phyloP scores from a whole-genome alignment of 257 asterid species.

The Rauvolfia tetraphylla region DNA sequence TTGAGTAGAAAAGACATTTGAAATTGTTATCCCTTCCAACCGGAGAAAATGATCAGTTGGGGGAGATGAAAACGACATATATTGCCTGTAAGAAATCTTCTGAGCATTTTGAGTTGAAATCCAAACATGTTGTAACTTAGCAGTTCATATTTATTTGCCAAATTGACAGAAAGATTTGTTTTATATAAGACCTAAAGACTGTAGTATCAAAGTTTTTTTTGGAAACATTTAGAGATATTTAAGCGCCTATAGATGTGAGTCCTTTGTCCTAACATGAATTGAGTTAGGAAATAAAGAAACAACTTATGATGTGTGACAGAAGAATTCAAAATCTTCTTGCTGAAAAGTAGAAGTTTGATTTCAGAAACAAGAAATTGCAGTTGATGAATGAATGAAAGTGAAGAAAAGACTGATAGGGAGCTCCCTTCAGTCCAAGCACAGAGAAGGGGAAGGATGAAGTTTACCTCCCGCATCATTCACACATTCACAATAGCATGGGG shows the following conservation, averaged over 20 bases:
- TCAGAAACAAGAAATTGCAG: background rate
- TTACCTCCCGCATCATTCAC: constrained; percentile 78
- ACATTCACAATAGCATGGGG: constrained; percentile 41
- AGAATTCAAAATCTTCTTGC: background rate
- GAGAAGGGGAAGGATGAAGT: constrained; percentile 49
- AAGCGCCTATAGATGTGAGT: too few relatives aligned
- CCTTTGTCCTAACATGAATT: background rate
- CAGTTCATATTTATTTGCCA: background rate
- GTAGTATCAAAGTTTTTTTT: background rate
- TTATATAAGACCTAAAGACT: too few relatives aligned
- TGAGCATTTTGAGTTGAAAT: background rate
- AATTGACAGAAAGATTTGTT: too few relatives aligned
- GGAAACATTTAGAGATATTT: too few relatives aligned
- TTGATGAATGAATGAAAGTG: background rate
- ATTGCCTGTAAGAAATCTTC: background rate
- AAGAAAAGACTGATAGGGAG: constrained; percentile 45
- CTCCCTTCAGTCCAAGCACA: constrained; percentile 87
- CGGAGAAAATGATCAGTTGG: background rate
- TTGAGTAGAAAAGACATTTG: background rate
- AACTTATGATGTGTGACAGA: background rate
- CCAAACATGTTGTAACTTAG: background rate
- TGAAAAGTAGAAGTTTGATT: background rate
- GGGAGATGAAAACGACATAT: background rate
- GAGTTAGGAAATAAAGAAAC: background rate
- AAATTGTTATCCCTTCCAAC: background rate